Percentiles rank a stretch among this genome's conserved stretches.
phyloP scores from a whole-genome alignment of 257 asterid species.

The Fraxinus quadrangulata region DNA sequence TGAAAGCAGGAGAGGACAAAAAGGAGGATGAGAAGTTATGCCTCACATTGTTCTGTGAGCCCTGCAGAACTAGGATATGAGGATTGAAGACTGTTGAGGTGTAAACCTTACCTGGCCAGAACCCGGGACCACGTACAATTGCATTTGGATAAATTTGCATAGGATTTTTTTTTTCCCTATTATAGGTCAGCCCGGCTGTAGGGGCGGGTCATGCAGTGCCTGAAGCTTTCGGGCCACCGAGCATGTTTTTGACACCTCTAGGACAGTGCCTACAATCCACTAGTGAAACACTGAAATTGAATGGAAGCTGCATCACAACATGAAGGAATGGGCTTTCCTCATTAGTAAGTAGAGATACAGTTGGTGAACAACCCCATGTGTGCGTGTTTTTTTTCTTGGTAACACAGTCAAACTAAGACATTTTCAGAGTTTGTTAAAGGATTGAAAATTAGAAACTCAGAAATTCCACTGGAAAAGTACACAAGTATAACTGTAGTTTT shows the following conservation, averaged over 20 bases:
- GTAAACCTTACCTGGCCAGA: background rate
- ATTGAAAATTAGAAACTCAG: conserved; percentile 4
- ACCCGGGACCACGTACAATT: background rate
- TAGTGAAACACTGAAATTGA: conserved; percentile 33
- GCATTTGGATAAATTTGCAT: background rate
- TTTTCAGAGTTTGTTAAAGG: conserved; percentile 29
- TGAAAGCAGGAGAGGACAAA: conserved; percentile 31
- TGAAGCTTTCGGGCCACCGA: background rate
- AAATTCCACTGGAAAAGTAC: conserved; percentile 45
- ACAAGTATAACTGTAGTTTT: conserved; percentile 40
- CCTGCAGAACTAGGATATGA: conserved; percentile 23
- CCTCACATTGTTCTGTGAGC: conserved; percentile 28
- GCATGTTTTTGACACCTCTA: background rate
- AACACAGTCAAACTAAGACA: conserved; percentile 30
- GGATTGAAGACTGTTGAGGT: background rate
- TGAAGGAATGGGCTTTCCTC: conserved; percentile 59
- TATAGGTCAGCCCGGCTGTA: background rate
- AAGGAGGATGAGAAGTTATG: conserved; percentile 27
- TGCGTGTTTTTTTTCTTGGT: conserved; percentile 32
- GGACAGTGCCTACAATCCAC: conserved; percentile 34
- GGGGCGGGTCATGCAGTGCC: background rate
- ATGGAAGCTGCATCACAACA: conserved; percentile 39
- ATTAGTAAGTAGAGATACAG: conserved; percentile 37
- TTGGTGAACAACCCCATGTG: conserved; percentile 55
- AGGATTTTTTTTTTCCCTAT: background rate